These are phyloP conservation scores for Diaporthe caulivora DNA, from an alignment of 2,329 filamentous ascomycete species.

Conservation along the genomic window DNA sequence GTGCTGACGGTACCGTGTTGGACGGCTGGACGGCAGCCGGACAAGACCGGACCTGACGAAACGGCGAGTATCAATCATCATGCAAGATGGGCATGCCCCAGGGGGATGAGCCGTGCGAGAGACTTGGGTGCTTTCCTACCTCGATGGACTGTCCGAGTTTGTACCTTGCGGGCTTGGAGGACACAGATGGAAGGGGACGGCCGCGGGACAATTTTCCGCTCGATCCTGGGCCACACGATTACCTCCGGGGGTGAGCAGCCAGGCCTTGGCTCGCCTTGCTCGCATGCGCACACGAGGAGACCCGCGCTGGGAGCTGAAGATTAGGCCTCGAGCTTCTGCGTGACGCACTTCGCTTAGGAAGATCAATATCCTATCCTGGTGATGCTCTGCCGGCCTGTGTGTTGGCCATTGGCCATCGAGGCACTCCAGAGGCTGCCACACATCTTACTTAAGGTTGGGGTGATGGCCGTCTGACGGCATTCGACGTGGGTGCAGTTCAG, in stretches of 20 bases:
- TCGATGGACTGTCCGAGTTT: background rate
- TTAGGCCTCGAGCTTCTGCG: slow-evolving; percentile 24
- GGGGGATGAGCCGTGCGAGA: background rate
- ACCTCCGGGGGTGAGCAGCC: background rate
- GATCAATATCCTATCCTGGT: slow-evolving; percentile 19
- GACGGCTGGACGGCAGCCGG: background rate
- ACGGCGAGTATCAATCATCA: slow-evolving; percentile 4
- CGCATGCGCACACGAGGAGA: background rate
- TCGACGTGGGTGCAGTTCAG: background rate
- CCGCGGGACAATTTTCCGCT: slow-evolving; percentile 7
- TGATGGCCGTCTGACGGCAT: slow-evolving; percentile 23
- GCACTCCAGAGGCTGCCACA: slow-evolving; percentile 12
- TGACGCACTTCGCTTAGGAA: slow-evolving; percentile 6
- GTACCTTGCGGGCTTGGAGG: background rate
- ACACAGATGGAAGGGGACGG: background rate
- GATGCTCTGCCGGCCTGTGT: background rate
- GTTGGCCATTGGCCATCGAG: background rate
- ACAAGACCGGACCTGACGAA: background rate
- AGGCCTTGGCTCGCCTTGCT: background rate
- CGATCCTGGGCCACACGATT: slow-evolving; percentile 4
- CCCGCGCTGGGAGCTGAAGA: slow-evolving; percentile 16
- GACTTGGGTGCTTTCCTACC: background rate
- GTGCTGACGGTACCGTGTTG: background rate
- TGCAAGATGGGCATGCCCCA: background rate
- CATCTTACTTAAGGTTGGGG: slow-evolving; percentile 13